Evolutionary conservation across 2,329 filamentous ascomycete genomes (phyloP), one percentile per base, ranked within the genome.

Genomic region (Pestalotiopsis sp.): DNA sequence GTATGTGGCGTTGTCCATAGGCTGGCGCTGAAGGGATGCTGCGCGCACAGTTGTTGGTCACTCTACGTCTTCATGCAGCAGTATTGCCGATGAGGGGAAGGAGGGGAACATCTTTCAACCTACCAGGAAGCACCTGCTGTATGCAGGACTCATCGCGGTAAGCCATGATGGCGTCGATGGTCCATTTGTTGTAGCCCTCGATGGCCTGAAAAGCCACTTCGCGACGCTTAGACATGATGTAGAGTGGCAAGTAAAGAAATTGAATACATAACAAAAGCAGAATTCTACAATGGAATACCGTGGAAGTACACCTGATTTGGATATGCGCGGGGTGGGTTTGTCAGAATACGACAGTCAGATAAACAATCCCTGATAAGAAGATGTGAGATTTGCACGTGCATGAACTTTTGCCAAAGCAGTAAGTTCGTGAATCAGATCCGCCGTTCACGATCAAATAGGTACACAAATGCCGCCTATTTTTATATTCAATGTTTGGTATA

Each of bases 11-110:
- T 60, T 67, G 59, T 59, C 17, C 52, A 39, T 59, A 2, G 65
- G 52, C 36, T 31, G 36, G 20, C 36, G 65, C 36, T 61, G 38
- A n/a, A 67, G 52, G 14, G 65, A 67, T 58, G 27, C 64, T 64
- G 39, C 9, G 57, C 57, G 25, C 13, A 59, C 7, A 59, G 25
- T 7, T n/a, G 27, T 52, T 52, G 45, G 45, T 52, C 14, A 9
- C 45, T 4, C 0, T 57, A 2, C 1, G 20, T 58, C 11, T 27
- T 1, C n/a, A 58, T 23, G 17, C n/a, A 27, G 20, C 1, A 58
- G 4, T 12, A 14, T 20, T 2, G 25, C 11, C 5, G 52, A 4
- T 13, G n/a, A 23, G 20, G 17, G n/a, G 9, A 27, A 58, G 11
- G 20, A 12, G 52, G 52, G 14, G 20, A n/a, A 52, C 45, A 1